These are phyloP conservation scores for Diutina ranongensis DNA, from an alignment of 1,139 yeast species.

Conservation along the genomic window DNA sequence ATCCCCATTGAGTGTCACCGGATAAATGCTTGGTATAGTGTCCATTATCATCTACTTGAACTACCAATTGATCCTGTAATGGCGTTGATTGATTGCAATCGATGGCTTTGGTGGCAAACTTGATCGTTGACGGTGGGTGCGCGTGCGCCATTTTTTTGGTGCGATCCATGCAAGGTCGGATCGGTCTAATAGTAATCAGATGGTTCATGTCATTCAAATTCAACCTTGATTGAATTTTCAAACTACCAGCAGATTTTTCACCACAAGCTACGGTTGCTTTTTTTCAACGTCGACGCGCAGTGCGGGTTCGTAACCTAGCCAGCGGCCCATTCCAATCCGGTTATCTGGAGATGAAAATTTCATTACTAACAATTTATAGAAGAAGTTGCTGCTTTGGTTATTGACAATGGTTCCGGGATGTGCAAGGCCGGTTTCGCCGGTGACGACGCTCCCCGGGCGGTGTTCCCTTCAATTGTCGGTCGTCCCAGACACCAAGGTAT, in stretches of 20 bases:
- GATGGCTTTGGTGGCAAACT: not conserved
- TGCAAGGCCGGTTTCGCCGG: slow-evolving; percentile 99
- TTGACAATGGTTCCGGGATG: slow-evolving; percentile 99
- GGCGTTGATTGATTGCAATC: no score
- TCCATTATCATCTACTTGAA: no score
- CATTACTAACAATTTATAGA: slow-evolving; percentile 23
- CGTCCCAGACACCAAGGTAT: slow-evolving; percentile 99
- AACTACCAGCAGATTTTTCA: no score
- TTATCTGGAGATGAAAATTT: not conserved
- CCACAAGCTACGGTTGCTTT: not conserved
- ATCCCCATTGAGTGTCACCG: no score
- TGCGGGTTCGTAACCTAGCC: not conserved
- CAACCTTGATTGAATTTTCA: not conserved
- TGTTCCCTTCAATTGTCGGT: slow-evolving; percentile 99
- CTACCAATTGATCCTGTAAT: no score
- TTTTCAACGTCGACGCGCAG: not conserved
- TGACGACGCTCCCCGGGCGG: slow-evolving; percentile 99
- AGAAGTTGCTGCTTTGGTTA: slow-evolving; percentile 68
- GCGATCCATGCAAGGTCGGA: no score
- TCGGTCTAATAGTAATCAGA: no score
- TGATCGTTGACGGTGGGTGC: not conserved
- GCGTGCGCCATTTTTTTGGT: not conserved
- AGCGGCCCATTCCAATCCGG: not conserved
- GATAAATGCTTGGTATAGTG: no score
- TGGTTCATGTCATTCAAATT: no score